These are phyloP conservation scores for Actinomortierella ambigua DNA, from an alignment of 371 early-diverging fungal species.

Conservation along the genomic window DNA sequence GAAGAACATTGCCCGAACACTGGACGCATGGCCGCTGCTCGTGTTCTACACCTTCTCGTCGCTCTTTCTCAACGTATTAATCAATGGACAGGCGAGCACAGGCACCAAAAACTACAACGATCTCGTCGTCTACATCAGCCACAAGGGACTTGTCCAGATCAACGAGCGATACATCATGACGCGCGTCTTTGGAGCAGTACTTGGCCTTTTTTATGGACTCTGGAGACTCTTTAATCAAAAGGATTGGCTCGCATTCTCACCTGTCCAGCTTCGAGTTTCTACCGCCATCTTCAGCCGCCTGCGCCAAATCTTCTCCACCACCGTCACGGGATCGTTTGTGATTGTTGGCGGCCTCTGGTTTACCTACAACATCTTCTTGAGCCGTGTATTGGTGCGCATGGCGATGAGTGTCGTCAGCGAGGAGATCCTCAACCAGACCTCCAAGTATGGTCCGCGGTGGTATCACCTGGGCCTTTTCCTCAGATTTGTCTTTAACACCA, in stretches of 20 bases:
- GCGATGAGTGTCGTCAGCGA: slow-evolving; percentile 27
- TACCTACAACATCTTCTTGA: slow-evolving; percentile 48
- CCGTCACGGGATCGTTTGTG: slow-evolving; percentile 30
- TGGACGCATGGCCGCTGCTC: slow-evolving; percentile 23
- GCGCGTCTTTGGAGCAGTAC: slow-evolving; percentile 35
- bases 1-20: slow-evolving; percentile 15
- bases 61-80: slow-evolving; percentile 15
- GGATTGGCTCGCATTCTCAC: slow-evolving; percentile 41
- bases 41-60: slow-evolving; percentile 19
- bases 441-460: slow-evolving; percentile 44
- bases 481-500: slow-evolving; percentile 20
- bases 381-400: slow-evolving; percentile 42
- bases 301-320: not conserved
- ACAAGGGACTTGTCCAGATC: slow-evolving; percentile 38
- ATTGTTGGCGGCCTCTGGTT: slow-evolving; percentile 49
- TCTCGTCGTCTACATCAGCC: slow-evolving; percentile 27
- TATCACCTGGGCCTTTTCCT: slow-evolving; percentile 22
- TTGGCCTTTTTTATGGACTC: slow-evolving; percentile 47
- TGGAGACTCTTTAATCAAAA: slow-evolving; percentile 36
- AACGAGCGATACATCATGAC: slow-evolving; percentile 40
- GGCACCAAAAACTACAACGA: slow-evolving; percentile 16
- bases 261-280: slow-evolving; percentile 48
- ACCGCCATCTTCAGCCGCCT: not conserved
- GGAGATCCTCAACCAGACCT: slow-evolving; percentile 26
- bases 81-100: slow-evolving; percentile 15